Base-by-base conservation (phyloP, 805 yeast genomes). In the Yueomyces sinensis region DNA sequence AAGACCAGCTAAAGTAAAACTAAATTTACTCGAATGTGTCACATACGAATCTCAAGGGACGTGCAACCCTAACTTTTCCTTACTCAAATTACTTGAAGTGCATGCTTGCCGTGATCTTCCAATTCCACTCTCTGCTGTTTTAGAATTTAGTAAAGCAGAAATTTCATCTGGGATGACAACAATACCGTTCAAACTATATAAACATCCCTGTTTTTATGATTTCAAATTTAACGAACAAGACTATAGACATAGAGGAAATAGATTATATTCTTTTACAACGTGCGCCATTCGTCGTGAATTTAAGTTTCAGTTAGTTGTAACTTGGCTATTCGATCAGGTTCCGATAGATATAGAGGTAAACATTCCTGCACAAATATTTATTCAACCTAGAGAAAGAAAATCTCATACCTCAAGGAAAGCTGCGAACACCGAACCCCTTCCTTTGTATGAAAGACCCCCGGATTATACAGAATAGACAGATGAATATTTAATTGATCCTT, bases 211-310 rank as follows among this genome's bases (percentile, higher is more conserved):
- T 9, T 37, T 52, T 22, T 43, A 42, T 31, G 38, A 39, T 27
- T 28, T 50, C 17, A 33, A 42, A 17, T 54, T 54, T 23, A 54
- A 54, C 32, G 54, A 53, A 35, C 55, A 54, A 30, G 53, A 54
- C 33, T 53, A 52, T 34, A 38, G 39, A 27, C 57, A 54, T 38
- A 50, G 55, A 32, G 59, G 59, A 9, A 54, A 54, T 32, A 39
- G 55, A 22, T 34, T 54, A 5, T 54, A 46, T 36, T 50, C 56
- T 37, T 53, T 54, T 29, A 49, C 43, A 31, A 44, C 50, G 15
- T 52, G 59, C 35, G 40, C 53, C 4, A 52, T 54, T 15, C 41
- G 44, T 22, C 36, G 58, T n/a, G 24, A 37, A 16, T 54, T 49
- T 40, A 40, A 45, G 17, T 48, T 54, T 13, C 57, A 53, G 32